Evolutionary conservation across 805 yeast genomes (phyloP), one percentile per base, ranked within the genome.

Genomic region (Myxozyma neotropica): DNA sequence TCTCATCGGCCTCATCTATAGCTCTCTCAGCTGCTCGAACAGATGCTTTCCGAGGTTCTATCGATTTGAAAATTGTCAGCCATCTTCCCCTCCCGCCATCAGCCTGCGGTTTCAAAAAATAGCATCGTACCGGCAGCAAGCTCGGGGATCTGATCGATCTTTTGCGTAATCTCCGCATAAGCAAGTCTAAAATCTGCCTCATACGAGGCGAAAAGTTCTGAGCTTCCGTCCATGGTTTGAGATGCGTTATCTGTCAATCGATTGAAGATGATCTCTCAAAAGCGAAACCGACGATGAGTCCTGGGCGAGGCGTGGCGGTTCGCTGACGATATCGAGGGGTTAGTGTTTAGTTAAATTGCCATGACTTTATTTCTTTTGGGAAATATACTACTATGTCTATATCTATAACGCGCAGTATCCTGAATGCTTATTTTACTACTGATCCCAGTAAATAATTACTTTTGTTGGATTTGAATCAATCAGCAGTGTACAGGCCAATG

Each of bases 1-100:
- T 79, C 70, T 89, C 96, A 56, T 84, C 80, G 38, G 87, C 86
- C 69, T 89, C 96, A 67, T 89, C 96, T n/a, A 87, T 77, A 19
- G 86, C 81, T 46, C 79, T 77, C 69, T 88, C 91, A 1, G 83
- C 80, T 15, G 85, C 82, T 66, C 80, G 80, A 74, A 86, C 76
- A 17, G 85, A 78, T 10, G 75, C 77, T 40, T 80, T 78, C 56
- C 90, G 78, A 53, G 77, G 81, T 50, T 79, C 85, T 78, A 57
- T 6, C 10, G 10, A 29, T 29, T 38, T 3, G 21, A 38, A 2
- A 38, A 2, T 8, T 13, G n/a, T 38, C 21, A 38, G 43, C 21
- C 21, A 38, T 2, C 17, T 44, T 46, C n/a, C 21, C 23, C 29
- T n/a, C n/a, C n/a, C n/a, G n/a, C n/a, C n/a, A n/a, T n/a, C n/a